phyloP scores from a whole-genome alignment of 495 filamentous ascomycete genomes.

The Aspergillus sclerotioniger region DNA sequence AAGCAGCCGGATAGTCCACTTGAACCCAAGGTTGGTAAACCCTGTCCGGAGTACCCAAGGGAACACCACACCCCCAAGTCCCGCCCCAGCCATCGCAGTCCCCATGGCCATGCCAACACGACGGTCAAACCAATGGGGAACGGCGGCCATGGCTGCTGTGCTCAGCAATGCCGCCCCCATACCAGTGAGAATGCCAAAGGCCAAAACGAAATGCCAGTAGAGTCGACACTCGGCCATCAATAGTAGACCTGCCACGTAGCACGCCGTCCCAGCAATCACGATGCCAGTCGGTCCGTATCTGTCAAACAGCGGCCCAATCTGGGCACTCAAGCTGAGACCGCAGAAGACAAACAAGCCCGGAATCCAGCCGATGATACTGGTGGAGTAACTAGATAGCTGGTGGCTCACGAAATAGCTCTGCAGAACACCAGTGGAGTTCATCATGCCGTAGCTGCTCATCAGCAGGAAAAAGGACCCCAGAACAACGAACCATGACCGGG shows the following conservation, averaged over 20 bases:
- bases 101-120: constrained; percentile 39
- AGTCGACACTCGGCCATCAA: constrained; percentile 49
- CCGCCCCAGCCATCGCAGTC: constrained; percentile 37
- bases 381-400: constrained; percentile 53
- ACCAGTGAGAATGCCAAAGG: constrained; percentile 58
- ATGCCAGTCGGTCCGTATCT: constrained; percentile 54
- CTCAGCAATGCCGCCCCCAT: constrained; percentile 58
- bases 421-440: constrained; percentile 63
- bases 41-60: constrained; percentile 54
- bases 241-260: constrained; percentile 53
- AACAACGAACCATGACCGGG: constrained; percentile 61
- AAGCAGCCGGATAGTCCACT: constrained; percentile 60
- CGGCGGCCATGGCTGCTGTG: constrained; percentile 41
- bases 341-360: constrained; percentile 62
- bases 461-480: constrained; percentile 62
- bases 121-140: constrained; percentile 43
- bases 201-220: constrained; percentile 69
- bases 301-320: constrained; percentile 67
- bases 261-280: constrained; percentile 49
- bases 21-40: constrained; percentile 54
- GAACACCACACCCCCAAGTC: constrained; percentile 59
- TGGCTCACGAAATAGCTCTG: constrained; percentile 61
- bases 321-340: constrained; percentile 63
- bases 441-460: constrained; percentile 59
- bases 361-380: constrained; percentile 64